phyloP scores from a whole-genome alignment of 768 basidiomycete genomes.

The Russula dissimulans region DNA sequence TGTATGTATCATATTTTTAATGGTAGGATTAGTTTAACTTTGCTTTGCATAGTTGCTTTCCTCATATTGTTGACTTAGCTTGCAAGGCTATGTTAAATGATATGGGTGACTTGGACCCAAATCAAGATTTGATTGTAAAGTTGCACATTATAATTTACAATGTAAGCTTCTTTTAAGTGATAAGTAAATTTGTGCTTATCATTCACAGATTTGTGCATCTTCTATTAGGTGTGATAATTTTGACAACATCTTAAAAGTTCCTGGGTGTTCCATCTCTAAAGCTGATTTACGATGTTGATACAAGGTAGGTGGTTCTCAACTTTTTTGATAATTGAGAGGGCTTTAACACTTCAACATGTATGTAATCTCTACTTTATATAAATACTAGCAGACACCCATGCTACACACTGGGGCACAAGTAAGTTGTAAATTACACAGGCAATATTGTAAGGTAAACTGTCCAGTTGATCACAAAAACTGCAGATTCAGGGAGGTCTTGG shows the following conservation, averaged over 20 bases:
- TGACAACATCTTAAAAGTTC: no score
- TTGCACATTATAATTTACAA: neutral
- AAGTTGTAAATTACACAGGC: no score
- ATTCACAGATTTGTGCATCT: neutral
- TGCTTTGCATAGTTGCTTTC: neutral
- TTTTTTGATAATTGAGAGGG: neutral
- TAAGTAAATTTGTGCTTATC: neutral
- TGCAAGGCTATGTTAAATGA: neutral
- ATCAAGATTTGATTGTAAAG: neutral
- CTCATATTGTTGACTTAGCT: neutral
- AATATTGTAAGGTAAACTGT: no score
- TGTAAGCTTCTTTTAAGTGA: neutral
- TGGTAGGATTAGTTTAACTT: neutral
- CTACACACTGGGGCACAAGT: no score
- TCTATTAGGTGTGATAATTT: neutral
- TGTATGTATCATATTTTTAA: neutral
- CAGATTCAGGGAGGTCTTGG: no score
- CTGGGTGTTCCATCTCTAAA: neutral
- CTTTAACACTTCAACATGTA: neutral
- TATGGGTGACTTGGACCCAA: neutral
- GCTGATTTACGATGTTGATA: neutral
- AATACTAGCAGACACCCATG: no score
- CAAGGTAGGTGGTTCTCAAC: neutral
- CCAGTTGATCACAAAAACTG: no score
- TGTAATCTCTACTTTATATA: no score